Percentiles rank a stretch among this genome's conserved stretches.
Evolutionary conservation across 768 basidiomycete species (phyloP).

Genomic region (Mycena olivaceomarginata): DNA sequence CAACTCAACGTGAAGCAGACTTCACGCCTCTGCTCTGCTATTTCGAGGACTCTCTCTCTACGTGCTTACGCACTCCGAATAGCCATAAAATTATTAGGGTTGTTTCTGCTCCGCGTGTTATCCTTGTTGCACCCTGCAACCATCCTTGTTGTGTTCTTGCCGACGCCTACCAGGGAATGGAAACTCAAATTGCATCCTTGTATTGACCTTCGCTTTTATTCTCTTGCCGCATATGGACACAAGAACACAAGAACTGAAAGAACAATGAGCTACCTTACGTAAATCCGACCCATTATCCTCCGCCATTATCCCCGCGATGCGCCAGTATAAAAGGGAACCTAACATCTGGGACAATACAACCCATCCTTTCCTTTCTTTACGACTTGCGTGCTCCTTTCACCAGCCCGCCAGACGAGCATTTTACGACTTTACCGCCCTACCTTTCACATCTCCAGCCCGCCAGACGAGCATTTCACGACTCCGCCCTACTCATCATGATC

Average conservation of each 20-base stretch:
- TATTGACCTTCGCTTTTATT: slow-evolving; percentile 22
- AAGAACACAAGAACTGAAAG: slow-evolving; percentile 1
- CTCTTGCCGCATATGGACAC: slow-evolving; percentile 27
- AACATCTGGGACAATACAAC: slow-evolving; percentile 2
- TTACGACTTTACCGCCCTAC: slow-evolving; percentile 26
- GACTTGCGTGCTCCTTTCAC: not conserved
- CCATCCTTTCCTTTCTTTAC: slow-evolving; percentile 37
- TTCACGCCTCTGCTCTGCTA: not conserved
- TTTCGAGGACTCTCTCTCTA: not conserved
- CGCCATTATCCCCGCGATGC: slow-evolving; percentile 16
- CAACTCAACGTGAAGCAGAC: not conserved
- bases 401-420: slow-evolving; percentile 54
- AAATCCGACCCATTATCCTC: not conserved
- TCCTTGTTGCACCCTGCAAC: slow-evolving; percentile 28
- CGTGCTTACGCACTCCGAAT: not conserved
- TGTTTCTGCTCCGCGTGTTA: slow-evolving; percentile 15
- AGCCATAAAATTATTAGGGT: not conserved
- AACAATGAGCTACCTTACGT: slow-evolving; percentile 31
- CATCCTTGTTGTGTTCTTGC: slow-evolving; percentile 39
- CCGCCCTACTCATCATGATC: slow-evolving; percentile 69
- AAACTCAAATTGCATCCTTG: slow-evolving; percentile 14
- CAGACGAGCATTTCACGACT: slow-evolving; percentile 51
- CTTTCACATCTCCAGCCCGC: slow-evolving; percentile 40
- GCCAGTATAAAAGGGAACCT: slow-evolving; percentile 28
- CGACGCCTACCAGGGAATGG: slow-evolving; percentile 30